phyloP scores from a whole-genome alignment of 2,329 filamentous ascomycete species.

The Ophiocordyceps camponoti-rufipedis region DNA sequence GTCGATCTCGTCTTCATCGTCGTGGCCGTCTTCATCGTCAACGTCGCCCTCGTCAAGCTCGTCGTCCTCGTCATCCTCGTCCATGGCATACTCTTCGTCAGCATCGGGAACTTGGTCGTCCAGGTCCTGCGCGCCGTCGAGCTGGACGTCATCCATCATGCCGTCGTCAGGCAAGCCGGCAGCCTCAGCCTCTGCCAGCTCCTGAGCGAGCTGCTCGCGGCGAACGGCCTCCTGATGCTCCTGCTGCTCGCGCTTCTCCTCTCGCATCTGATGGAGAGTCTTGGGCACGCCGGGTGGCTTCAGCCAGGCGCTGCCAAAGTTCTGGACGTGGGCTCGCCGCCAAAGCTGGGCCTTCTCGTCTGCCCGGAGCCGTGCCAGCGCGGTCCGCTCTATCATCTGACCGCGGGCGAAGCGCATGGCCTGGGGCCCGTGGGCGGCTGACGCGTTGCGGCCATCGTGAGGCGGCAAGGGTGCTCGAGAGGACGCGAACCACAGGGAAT shows the following conservation, averaged over 20 bases:
- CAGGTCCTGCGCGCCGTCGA: conserved; percentile 39
- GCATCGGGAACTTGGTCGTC: conserved; percentile 60
- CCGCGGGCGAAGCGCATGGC: background rate
- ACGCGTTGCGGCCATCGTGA: conserved; percentile 11
- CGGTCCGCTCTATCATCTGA: conserved; percentile 34
- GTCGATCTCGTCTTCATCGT: conserved; percentile 20
- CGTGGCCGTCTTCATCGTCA: conserved; percentile 21
- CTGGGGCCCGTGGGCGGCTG: conserved; percentile 16
- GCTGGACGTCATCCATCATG: conserved; percentile 36
- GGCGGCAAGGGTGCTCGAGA: conserved; percentile 30
- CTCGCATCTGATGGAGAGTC: conserved; percentile 74
- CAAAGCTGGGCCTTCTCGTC: conserved; percentile 65
- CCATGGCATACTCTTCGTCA: conserved; percentile 32
- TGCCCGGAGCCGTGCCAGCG: conserved; percentile 48
- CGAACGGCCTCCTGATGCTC: conserved; percentile 64
- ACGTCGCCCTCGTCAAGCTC: conserved; percentile 21
- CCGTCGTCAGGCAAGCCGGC: conserved; percentile 18
- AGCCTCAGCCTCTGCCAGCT: conserved; percentile 51
- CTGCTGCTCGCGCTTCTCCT: conserved; percentile 75
- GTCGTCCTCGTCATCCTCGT: conserved; percentile 21
- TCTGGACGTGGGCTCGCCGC: conserved; percentile 64
- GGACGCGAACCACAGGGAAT: conserved; percentile 57
- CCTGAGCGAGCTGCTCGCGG: conserved; percentile 51
- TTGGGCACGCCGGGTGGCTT: conserved; percentile 76
- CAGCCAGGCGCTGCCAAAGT: conserved; percentile 82